Percentiles rank a stretch among this genome's conserved stretches.
These are phyloP conservation scores for Polychaeton citri DNA, from an alignment of 2,329 filamentous ascomycete genomes.

Conservation along the genomic window DNA sequence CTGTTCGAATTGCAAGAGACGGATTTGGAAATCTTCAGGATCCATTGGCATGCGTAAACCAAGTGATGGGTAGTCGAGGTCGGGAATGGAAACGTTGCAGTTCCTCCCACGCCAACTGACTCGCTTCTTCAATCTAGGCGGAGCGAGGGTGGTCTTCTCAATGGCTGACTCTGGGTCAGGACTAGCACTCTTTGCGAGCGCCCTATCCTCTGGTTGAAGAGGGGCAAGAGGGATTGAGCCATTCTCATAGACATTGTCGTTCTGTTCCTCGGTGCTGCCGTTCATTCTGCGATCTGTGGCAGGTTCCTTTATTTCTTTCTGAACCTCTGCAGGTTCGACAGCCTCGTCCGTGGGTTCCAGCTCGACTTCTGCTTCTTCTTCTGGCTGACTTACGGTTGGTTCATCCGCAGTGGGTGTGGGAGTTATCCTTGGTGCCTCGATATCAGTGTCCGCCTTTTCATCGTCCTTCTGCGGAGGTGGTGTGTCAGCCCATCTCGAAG, in stretches of 20 bases:
- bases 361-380: no score
- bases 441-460: no score
- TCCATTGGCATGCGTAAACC: slow-evolving; percentile 30
- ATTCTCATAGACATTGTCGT: no score
- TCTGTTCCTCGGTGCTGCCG: no score
- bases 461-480: background rate
- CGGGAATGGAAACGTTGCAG: slow-evolving; percentile 32
- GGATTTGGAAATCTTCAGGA: slow-evolving; percentile 43
- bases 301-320: no score
- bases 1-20: slow-evolving; percentile 53
- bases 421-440: no score
- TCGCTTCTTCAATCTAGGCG: slow-evolving; percentile 30
- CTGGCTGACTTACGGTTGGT: no score
- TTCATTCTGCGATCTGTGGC: no score
- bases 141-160: slow-evolving; percentile 6
- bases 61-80: slow-evolving; percentile 27
- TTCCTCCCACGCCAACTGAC: slow-evolving; percentile 32
- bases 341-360: slow-evolving; percentile 5
- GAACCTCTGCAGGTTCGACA: slow-evolving; percentile 1
- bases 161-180: slow-evolving; percentile 5
- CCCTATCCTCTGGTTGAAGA: background rate
- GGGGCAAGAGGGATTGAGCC: no score
- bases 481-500: background rate
- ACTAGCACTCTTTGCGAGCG: background rate
- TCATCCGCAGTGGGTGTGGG: no score